Evolutionary conservation across 768 basidiomycete genomes (phyloP).

Genomic region (Gymnopilus junonius): DNA sequence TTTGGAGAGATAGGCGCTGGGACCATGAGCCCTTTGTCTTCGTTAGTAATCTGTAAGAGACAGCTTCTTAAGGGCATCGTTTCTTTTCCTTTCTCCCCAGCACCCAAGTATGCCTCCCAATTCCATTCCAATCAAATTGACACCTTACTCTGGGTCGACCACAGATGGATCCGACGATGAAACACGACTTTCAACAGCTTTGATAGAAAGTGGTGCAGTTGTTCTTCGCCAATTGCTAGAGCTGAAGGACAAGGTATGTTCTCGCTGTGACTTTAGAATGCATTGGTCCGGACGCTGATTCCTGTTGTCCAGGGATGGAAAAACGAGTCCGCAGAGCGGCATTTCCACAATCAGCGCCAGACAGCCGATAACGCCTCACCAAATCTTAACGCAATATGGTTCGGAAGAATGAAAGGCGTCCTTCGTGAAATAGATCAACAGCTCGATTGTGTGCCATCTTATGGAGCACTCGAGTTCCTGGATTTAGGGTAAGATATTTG

Average conservation of each 20-base stretch:
- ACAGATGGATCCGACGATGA: not conserved
- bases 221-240: not conserved
- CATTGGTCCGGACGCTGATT: not conserved
- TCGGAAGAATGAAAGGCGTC: not conserved
- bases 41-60: no score
- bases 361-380: conserved; percentile 3
- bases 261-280: not conserved
- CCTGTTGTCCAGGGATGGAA: conserved; percentile 6
- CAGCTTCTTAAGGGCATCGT: no score
- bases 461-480: not conserved
- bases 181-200: not conserved
- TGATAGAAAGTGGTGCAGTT: not conserved
- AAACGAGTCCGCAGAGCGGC: not conserved
- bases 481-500: conserved; percentile 7
- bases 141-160: no score
- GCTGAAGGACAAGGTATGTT: not conserved
- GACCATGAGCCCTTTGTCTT: no score
- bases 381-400: not conserved
- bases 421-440: conserved; percentile 3
- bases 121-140: no score
- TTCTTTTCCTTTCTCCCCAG: no score
- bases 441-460: not conserved
- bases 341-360: conserved; percentile 1
- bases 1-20: no score
- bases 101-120: no score